Conservation (phyloP, 1,284 basidiomycete species). For the Sanghuangporus sanghuang region DNA sequence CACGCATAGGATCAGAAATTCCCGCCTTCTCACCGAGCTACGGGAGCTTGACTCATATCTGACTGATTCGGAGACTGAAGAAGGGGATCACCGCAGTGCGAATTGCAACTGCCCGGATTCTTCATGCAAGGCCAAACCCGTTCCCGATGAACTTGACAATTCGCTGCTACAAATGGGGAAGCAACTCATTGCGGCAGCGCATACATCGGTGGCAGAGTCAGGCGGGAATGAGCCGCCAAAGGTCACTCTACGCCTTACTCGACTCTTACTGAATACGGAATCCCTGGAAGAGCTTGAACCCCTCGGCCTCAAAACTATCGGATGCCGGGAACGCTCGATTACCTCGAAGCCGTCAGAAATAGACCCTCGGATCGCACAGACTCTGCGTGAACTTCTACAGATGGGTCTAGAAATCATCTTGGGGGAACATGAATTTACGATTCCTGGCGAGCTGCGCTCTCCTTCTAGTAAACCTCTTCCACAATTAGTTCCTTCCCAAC, state of each 20-base stretch:
- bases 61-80: slow-evolving; percentile 58
- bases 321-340: neutral
- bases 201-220: neutral
- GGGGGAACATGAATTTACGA: slow-evolving; percentile 46
- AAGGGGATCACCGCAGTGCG: slow-evolving; percentile 28
- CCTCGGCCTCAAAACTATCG: slow-evolving; percentile 2
- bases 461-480: slow-evolving; percentile 17
- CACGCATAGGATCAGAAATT: slow-evolving; percentile 59
- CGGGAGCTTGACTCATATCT: slow-evolving; percentile 78
- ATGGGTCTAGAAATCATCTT: slow-evolving; percentile 66
- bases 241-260: slow-evolving; percentile 63
- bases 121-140: slow-evolving; percentile 11
- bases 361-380: slow-evolving; percentile 60
- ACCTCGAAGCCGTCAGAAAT: slow-evolving; percentile 24
- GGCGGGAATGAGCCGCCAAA: slow-evolving; percentile 27
- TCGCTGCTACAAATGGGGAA: slow-evolving; percentile 62
- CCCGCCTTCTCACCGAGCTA: slow-evolving; percentile 71
- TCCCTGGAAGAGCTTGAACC: neutral
- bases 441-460: slow-evolving; percentile 19
- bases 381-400: slow-evolving; percentile 46
- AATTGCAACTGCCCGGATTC: slow-evolving; percentile 31
- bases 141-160: slow-evolving; percentile 58
- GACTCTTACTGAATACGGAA: slow-evolving; percentile 44
- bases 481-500: slow-evolving; percentile 41
- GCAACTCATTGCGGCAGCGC: slow-evolving; percentile 55